phyloP scores from a whole-genome alignment of 2,329 filamentous ascomycete genomes.

The Neoarthrinium moseri region DNA sequence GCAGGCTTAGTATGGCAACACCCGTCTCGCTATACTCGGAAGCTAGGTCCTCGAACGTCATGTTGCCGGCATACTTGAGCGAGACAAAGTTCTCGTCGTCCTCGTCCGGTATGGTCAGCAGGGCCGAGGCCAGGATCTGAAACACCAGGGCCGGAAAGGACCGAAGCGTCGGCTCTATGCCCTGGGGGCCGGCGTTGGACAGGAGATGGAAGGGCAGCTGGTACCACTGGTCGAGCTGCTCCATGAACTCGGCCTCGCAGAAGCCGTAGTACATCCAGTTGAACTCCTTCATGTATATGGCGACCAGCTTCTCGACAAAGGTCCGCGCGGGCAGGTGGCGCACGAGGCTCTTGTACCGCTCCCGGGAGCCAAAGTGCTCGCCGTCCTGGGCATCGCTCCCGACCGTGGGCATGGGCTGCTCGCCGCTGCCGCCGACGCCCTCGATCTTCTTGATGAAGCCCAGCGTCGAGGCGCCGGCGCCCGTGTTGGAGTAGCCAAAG shows the following conservation, averaged over 20 bases:
- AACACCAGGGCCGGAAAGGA: conserved; percentile 61
- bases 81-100: conserved; percentile 49
- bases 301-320: conserved; percentile 54
- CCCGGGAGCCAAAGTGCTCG: conserved; percentile 42
- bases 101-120: conserved; percentile 50
- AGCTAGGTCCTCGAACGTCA: conserved; percentile 61
- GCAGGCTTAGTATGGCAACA: conserved; percentile 47
- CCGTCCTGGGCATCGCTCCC: conserved; percentile 27
- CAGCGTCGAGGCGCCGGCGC: conserved; percentile 48
- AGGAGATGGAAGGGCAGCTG: conserved; percentile 50
- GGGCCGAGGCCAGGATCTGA: conserved; percentile 53
- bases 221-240: conserved; percentile 54
- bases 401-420: conserved; percentile 29
- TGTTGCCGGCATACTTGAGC: conserved; percentile 57
- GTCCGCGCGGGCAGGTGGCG: conserved; percentile 54
- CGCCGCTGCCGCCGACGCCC: conserved; percentile 31
- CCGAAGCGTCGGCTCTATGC: conserved; percentile 48
- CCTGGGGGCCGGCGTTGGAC: conserved; percentile 47
- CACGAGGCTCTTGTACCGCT: conserved; percentile 58
- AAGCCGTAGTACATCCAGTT: conserved; percentile 60
- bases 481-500: conserved; percentile 51
- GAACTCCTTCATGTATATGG: conserved; percentile 55
- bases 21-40: conserved; percentile 61
- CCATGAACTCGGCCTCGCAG: conserved; percentile 50
- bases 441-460: conserved; percentile 56